A percentile compares a stretch with the other conserved stretches of the same genome.
These are phyloP conservation scores for Candida lessepsii DNA, from an alignment of 805 yeast species.

Conservation along the genomic window DNA sequence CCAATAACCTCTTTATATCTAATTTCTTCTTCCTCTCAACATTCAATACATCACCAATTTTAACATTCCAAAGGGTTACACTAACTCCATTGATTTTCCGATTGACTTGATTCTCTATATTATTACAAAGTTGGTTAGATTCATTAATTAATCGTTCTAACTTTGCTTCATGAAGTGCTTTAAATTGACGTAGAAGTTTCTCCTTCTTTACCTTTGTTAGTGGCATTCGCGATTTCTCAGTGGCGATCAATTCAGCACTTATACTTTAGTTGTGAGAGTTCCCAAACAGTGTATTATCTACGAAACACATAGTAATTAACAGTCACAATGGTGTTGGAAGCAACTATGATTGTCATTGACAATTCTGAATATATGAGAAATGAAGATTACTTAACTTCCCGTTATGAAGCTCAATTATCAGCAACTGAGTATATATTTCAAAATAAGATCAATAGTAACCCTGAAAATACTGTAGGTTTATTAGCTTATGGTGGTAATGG, in stretches of 20 bases:
- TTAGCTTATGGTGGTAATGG: slow-evolving; percentile 83
- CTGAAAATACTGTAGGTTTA: slow-evolving; percentile 91
- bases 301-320: too few species aligned
- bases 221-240: slow-evolving; percentile 7
- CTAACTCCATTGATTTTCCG: slow-evolving; percentile 47
- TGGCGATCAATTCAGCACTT: slow-evolving; percentile 9
- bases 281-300: too few species aligned
- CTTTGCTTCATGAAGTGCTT: slow-evolving; percentile 21
- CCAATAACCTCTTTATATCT: slow-evolving; percentile 28
- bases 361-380: slow-evolving; percentile 95
- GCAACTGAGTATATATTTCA: slow-evolving; percentile 85
- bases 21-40: slow-evolving; percentile 44
- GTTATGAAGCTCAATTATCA: slow-evolving; percentile 91
- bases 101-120: slow-evolving; percentile 35
- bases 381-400: slow-evolving; percentile 85
- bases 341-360: slow-evolving; percentile 92
- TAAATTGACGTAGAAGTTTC: slow-evolving; percentile 30
- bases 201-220: slow-evolving; percentile 32
- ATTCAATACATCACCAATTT: slow-evolving; percentile 41
- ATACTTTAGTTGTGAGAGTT: too few species aligned
- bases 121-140: slow-evolving; percentile 22
- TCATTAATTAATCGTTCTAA: slow-evolving; percentile 24
- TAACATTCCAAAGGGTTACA: slow-evolving; percentile 49
- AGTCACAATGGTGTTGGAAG: slow-evolving; percentile 75
- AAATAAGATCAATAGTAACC: slow-evolving; percentile 82